Evolutionary conservation across 1,284 basidiomycete species (phyloP).

Genomic region (Fereydounia khargensis): DNA sequence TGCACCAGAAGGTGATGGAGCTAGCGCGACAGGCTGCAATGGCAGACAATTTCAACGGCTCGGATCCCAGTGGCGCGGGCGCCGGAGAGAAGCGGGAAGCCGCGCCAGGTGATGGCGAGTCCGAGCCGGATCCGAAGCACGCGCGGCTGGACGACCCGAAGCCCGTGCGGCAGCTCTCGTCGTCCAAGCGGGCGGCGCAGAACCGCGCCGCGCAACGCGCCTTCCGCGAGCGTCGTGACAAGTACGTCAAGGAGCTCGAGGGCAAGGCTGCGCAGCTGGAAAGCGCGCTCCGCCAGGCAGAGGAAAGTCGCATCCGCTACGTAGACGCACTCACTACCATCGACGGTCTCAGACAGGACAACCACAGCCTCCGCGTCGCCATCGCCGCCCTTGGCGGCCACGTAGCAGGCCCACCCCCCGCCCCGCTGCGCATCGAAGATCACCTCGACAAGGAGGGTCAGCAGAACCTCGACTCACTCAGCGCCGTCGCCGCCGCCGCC

Average conservation of each 20-base stretch:
- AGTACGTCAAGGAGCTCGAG: conserved; percentile 47
- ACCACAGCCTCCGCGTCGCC: conserved; percentile 42
- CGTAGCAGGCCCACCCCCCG: conserved; percentile 12
- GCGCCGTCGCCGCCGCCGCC: conserved; percentile 41
- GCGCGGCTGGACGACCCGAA: no score
- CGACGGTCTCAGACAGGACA: conserved; percentile 42
- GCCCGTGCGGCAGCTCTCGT: conserved; percentile 32
- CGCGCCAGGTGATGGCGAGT: no score
- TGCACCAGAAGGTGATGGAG: no score
- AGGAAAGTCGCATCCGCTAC: conserved; percentile 35
- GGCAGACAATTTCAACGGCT: no score
- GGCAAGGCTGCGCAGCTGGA: conserved; percentile 38
- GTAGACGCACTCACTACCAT: conserved; percentile 41
- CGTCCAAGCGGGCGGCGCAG: conserved; percentile 46
- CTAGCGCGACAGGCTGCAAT: no score
- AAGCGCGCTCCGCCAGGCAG: conserved; percentile 31
- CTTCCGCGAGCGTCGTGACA: conserved; percentile 46
- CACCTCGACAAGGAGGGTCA: conserved; percentile 3
- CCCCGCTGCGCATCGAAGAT: conserved; percentile 24
- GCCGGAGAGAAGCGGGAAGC: no score
- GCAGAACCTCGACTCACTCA: conserved; percentile 38
- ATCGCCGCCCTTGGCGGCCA: conserved; percentile 41
- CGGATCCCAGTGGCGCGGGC: no score
- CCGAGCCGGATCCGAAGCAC: no score
- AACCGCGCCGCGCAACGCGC: conserved; percentile 52